Percentiles rank a stretch among this genome's conserved stretches.
Conservation (phyloP, 306 rosid genomes). For the Macrotyloma uniflorum region DNA sequence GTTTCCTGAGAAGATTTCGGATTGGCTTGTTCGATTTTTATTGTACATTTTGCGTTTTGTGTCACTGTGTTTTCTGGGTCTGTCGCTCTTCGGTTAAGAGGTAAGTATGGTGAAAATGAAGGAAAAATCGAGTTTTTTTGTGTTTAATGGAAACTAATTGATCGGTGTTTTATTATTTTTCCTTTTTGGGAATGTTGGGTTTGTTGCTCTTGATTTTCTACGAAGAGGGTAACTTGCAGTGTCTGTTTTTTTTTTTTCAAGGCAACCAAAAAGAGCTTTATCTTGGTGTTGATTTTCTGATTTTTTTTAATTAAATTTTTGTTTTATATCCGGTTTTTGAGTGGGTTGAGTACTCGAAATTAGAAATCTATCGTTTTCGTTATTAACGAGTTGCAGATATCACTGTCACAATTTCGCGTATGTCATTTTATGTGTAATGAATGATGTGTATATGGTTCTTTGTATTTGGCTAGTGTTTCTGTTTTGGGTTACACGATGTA, state of each 20-base stretch:
- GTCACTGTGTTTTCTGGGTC: background rate
- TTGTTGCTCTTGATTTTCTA: slow-evolving; percentile 24
- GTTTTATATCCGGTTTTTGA: slow-evolving; percentile 29
- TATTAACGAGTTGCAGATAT: slow-evolving; percentile 15
- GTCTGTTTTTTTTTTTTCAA: background rate
- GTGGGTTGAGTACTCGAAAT: background rate
- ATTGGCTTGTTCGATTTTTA: background rate
- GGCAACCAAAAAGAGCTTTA: slow-evolving; percentile 37
- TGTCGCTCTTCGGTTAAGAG: background rate
- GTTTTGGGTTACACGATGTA: background rate
- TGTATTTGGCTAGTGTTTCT: slow-evolving; percentile 13
- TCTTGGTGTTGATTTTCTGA: background rate
- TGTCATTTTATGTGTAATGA: slow-evolving; percentile 5
- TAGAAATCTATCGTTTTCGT: slow-evolving; percentile 36
- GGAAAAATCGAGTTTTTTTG: slow-evolving; percentile 21
- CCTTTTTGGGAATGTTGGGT: slow-evolving; percentile 27
- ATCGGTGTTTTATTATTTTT: background rate
- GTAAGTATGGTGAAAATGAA: slow-evolving; percentile 22
- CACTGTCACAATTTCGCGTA: background rate
- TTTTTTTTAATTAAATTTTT: background rate
- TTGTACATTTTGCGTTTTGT: slow-evolving; percentile 31
- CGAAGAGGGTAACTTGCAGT: background rate
- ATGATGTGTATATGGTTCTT: slow-evolving; percentile 9
- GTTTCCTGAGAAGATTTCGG: background rate
- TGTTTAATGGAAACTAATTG: background rate